Conservation (phyloP, 2,329 filamentous ascomycete genomes). For the Aspergillus melleus region DNA sequence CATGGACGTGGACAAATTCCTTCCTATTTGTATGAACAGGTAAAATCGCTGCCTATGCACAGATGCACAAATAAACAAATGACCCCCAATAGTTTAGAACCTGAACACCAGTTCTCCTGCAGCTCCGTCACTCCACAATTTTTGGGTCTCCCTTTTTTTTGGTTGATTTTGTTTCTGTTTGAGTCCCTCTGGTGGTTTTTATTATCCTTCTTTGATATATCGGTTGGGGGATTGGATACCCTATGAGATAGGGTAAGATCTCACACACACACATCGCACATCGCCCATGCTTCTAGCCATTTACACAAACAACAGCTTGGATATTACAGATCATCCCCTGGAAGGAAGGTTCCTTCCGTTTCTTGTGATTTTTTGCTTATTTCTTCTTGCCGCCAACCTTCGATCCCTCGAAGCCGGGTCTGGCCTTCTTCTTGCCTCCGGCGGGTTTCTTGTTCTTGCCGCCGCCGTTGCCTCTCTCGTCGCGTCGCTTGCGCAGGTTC, state of each 20-base stretch:
- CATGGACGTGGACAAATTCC: background rate
- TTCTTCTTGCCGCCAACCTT: slow-evolving; percentile 47
- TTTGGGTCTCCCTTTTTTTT: slow-evolving; percentile 4
- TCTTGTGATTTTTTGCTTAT: slow-evolving; percentile 19
- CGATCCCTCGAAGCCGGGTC: slow-evolving; percentile 69
- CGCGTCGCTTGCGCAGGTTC: slow-evolving; percentile 71
- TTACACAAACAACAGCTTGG: background rate
- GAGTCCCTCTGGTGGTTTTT: background rate
- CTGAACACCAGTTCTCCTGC: slow-evolving; percentile 18
- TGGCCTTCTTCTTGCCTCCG: slow-evolving; percentile 52
- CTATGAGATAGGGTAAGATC: background rate
- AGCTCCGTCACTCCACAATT: slow-evolving; percentile 12
- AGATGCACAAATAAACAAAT: slow-evolving; percentile 22
- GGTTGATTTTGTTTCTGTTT: slow-evolving; percentile 2
- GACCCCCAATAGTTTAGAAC: slow-evolving; percentile 12
- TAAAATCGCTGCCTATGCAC: slow-evolving; percentile 29
- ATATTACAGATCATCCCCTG: slow-evolving; percentile 9
- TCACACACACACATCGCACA: too few species aligned
- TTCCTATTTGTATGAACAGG: slow-evolving; percentile 23
- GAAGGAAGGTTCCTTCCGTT: background rate
- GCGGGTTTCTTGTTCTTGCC: slow-evolving; percentile 37
- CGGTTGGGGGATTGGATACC: too few species aligned
- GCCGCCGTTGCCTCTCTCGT: slow-evolving; percentile 65
- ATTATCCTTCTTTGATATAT: background rate
- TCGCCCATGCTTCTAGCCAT: background rate